Conservation (phyloP, 257 asterid species). For the Datura wrightii region DNA sequence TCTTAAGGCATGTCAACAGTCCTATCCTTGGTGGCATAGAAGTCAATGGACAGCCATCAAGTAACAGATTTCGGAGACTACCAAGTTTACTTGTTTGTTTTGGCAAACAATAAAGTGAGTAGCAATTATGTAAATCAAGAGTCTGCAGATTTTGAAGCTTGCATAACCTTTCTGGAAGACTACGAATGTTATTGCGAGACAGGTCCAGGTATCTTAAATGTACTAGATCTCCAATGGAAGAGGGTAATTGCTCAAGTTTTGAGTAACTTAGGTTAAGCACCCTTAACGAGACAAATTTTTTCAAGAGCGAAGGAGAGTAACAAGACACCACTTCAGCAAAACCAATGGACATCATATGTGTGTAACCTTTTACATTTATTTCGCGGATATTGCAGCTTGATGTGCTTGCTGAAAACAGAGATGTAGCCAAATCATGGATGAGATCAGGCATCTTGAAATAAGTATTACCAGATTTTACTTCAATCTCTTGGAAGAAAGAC, state of each 20-base stretch:
- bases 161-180: conserved; percentile 32
- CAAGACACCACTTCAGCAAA: conserved; percentile 1
- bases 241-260: not conserved
- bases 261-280: conserved; percentile 28
- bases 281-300: conserved; percentile 17
- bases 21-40: conserved; percentile 42
- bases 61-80: conserved; percentile 33
- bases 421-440: conserved; percentile 40
- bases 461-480: not conserved
- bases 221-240: conserved; percentile 18
- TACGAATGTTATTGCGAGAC: not conserved
- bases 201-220: conserved; percentile 35
- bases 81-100: conserved; percentile 30
- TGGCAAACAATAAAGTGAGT: conserved; percentile 32
- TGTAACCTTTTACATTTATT: not conserved
- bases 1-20: conserved; percentile 35
- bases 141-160: conserved; percentile 38
- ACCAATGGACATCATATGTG: not conserved
- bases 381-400: conserved; percentile 28
- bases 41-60: conserved; percentile 16
- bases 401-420: not conserved
- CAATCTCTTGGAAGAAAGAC: conserved; percentile 35
- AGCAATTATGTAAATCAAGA: conserved; percentile 26
- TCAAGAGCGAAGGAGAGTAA: conserved; percentile 19
- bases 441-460: conserved; percentile 38